Evolutionary conservation across 352 stramenopile genomes (phyloP), one percentile per base, ranked within the genome.

Genomic region (Phytophthora megakarya): DNA sequence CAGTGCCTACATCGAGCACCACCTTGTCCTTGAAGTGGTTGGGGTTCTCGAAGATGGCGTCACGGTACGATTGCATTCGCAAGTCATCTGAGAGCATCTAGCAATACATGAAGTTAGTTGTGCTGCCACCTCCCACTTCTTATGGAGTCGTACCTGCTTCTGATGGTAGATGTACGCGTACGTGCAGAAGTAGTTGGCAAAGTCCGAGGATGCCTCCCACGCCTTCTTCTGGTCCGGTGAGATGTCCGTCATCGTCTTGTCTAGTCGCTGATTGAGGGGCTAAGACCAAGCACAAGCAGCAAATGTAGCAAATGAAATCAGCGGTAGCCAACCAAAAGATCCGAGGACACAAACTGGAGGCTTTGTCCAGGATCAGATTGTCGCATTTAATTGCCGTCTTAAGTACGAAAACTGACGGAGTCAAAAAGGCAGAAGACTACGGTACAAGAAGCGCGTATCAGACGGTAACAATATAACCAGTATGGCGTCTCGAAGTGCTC

Each of bases 31-130:
- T 96, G 78, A 99, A 99, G 49, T 98, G 81, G 66, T 91, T 88
- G 13, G 88, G 70, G 80, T 99, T 99, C 45, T 98, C 90, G 45
- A 99, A 96, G 75, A 99, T 99, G 30, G 97, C 93, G 66, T 96
- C 83, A 62, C 97, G 96, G 81, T 99, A 99, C 47, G 96, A 97
- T 45, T 98, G 95, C 95, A 99, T 99, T 66, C 98, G 96, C 73
- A 99, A 90, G 74, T 98, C 90, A 81, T 99, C 98, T 52, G 96
- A 96, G 19, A 99, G 90, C 98, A 99, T 99, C 78, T n/a, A n/a
- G n/a, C n/a, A n/a, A n/a, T n/a, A n/a, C n/a, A n/a, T n/a, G n/a
- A n/a, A n/a, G n/a, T n/a, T n/a, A n/a, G n/a, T n/a, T n/a, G n/a
- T n/a, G n/a, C n/a, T n/a, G n/a, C n/a, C n/a, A n/a, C n/a, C n/a